phyloP scores from a whole-genome alignment of 148 eudicot genomes.

The Tetragonia tetragonoides region DNA sequence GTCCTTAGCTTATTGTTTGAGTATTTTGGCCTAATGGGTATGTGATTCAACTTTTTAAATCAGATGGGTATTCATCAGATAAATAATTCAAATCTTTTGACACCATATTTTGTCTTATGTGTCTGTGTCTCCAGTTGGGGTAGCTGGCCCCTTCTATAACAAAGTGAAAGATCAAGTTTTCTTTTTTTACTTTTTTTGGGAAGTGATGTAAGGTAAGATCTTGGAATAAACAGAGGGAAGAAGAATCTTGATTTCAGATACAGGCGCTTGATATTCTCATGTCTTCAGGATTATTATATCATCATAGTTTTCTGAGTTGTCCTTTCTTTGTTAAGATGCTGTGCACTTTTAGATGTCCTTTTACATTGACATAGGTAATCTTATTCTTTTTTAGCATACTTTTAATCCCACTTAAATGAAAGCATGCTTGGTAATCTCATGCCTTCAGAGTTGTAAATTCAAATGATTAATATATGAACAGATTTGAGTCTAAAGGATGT shows the following conservation, averaged over 20 bases:
- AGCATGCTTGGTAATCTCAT: neutral
- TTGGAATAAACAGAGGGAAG: neutral
- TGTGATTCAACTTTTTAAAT: neutral
- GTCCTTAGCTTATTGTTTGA: too few species aligned
- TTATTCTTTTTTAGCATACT: neutral
- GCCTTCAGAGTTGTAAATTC: neutral
- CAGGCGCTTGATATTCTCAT: neutral
- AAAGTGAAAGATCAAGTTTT: neutral
- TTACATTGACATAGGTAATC: neutral
- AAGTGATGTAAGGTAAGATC: neutral
- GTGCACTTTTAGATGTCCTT: neutral
- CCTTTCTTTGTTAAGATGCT: neutral
- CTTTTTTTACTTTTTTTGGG: neutral
- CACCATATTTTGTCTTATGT: too few species aligned
- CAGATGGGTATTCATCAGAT: slow-evolving; percentile 1
- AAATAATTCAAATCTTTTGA: neutral
- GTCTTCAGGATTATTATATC: neutral
- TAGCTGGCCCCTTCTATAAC: neutral
- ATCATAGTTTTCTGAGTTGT: neutral
- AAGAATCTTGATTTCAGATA: neutral
- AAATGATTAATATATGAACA: neutral
- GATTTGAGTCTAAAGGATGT: neutral
- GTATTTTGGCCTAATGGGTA: neutral
- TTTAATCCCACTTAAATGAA: neutral
- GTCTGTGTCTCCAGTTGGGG: neutral